Conservation (phyloP, 805 yeast genomes). For the Wickerhamomyces rabaulensis region DNA sequence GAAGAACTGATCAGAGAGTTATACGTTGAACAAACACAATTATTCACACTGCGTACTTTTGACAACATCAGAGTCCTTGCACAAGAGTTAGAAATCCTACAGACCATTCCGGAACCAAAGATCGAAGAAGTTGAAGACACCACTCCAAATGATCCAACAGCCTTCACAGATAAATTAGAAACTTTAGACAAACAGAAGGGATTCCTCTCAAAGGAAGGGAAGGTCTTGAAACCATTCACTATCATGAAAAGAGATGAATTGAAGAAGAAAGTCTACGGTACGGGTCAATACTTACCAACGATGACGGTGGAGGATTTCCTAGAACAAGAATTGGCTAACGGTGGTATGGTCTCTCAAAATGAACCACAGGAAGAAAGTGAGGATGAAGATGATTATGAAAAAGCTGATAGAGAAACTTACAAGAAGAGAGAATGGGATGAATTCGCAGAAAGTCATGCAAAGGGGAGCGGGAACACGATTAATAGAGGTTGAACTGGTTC, state of each 20-base stretch:
- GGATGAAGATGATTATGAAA: constrained; percentile 56
- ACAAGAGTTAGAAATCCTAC: constrained; percentile 65
- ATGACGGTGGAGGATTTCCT: constrained; percentile 91
- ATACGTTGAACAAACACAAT: constrained; percentile 48
- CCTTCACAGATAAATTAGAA: constrained; percentile 65
- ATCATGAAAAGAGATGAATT: constrained; percentile 58
- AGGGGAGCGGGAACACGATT: constrained; percentile 87
- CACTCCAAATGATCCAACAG: constrained; percentile 30
- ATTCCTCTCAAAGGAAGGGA: constrained; percentile 65
- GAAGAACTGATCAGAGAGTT: constrained; percentile 61
- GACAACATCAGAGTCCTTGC: constrained; percentile 49
- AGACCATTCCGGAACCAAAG: constrained; percentile 34
- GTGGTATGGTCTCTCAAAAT: constrained; percentile 56
- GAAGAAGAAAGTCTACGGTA: constrained; percentile 69
- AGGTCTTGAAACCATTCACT: constrained; percentile 79
- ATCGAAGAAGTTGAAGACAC: constrained; percentile 16
- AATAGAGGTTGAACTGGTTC: constrained; percentile 44
- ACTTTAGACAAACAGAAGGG: constrained; percentile 35
- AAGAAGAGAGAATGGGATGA: constrained; percentile 90
- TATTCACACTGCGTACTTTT: constrained; percentile 49
- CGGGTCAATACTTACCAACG: constrained; percentile 90
- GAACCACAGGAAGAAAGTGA: constrained; percentile 29
- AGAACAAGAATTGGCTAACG: constrained; percentile 79
- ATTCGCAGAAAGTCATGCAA: constrained; percentile 78
- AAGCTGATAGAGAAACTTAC: constrained; percentile 60